Evolutionary conservation across 768 basidiomycete species (phyloP), one percentile per base, ranked within the genome.

Genomic region (Suillus subaureus): DNA sequence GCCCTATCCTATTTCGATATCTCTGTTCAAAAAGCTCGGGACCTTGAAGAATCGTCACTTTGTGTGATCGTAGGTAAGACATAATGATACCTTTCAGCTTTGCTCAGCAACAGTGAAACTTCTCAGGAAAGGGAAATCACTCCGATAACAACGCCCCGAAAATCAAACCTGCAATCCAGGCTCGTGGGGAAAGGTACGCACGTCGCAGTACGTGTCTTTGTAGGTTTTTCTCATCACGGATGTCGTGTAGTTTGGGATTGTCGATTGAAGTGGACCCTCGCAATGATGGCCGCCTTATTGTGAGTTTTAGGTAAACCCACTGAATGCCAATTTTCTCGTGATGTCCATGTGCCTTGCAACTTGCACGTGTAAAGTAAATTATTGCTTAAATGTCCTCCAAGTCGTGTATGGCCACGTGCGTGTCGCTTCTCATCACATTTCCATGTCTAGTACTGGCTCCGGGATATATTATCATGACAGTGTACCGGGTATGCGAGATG

Each of bases 91-190:
- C n/a, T 28, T 56, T 62, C 9, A 11, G 7, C 9, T 31, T n/a
- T 7, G 39, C 18, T 31, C 47, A 28, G 8, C 21, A 23, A 9
- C 21, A 6, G 6, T 16, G 23, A 64, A 56, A 43, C 18, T 43
- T 2, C 16, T 18, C 39, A 89, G 90, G 90, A 31, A 94, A 94
- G 78, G 94, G 93, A 13, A 81, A 92, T 31, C 95, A 97, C 75
- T 93, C 91, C 21, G 79, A 82, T 35, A 83, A 84, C 5, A 89
- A 90, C 52, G 80, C 84, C 8, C 89, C 92, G 1, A 96, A 94
- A 77, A 83, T 96, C 70, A 93, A 91, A 73, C 95, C 95, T 39
- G 94, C 95, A 5, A 90, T 97, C 61, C 89, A 91, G 72, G 87
- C 89, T 28, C 79, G 94, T 45, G 92, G 96, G 84, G 78, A 83